Conservation (phyloP, 176 grass and related monocot species). For the Juncus inflexus region DNA sequence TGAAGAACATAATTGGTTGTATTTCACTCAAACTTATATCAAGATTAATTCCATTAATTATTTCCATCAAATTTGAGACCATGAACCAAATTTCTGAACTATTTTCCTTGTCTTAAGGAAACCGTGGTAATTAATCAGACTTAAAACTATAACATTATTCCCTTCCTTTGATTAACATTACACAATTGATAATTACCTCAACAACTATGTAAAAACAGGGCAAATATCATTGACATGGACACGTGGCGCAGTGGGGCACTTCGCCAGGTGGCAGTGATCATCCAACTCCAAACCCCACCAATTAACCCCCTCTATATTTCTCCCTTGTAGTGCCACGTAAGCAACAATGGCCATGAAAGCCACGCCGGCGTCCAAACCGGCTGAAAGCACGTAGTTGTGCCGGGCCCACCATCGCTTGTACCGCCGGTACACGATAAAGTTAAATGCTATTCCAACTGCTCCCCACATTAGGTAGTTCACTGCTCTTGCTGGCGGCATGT, state of each 20-base stretch:
- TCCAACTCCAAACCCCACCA: constrained; percentile 74
- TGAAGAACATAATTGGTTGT: no score
- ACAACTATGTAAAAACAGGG: background rate
- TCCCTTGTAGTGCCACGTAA: constrained; percentile 41
- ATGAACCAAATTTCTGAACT: no score
- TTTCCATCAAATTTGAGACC: no score
- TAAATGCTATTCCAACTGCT: constrained; percentile 46
- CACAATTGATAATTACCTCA: no score
- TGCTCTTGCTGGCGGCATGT: constrained; percentile 57
- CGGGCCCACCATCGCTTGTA: constrained; percentile 61
- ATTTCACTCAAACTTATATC: no score
- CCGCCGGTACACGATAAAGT: constrained; percentile 39
- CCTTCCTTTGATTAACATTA: no score
- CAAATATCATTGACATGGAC: constrained; percentile 27
- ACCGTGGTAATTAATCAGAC: no score
- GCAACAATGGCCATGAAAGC: constrained; percentile 48
- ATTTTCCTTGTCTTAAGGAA: no score
- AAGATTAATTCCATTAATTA: no score
- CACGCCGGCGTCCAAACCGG: constrained; percentile 43
- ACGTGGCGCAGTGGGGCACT: constrained; percentile 47
- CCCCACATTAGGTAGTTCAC: constrained; percentile 78
- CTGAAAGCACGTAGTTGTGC: constrained; percentile 66
- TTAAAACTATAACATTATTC: no score
- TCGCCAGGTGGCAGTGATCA: constrained; percentile 47
- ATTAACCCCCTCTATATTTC: constrained; percentile 33